Conservation (phyloP, 306 rosid species). For the Mucuna pruriens region DNA sequence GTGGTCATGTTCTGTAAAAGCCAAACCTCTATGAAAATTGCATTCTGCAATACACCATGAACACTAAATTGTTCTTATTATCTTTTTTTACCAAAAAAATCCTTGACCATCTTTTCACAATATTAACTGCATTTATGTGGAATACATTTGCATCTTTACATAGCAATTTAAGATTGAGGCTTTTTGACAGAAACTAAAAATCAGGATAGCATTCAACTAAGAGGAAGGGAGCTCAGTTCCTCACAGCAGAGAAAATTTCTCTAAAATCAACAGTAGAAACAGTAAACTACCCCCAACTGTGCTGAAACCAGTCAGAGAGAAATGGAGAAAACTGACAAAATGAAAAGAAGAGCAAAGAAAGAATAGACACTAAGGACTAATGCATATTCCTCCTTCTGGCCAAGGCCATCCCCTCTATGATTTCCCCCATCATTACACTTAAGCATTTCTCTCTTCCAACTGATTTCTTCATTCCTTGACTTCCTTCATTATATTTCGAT, state of each 20-base stretch:
- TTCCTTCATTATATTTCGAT: background rate
- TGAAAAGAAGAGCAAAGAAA: too few relatives aligned
- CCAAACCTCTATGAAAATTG: slow-evolving; percentile 10
- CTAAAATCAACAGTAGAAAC: background rate
- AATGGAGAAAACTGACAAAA: background rate
- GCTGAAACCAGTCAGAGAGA: background rate
- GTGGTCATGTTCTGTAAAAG: slow-evolving; percentile 10
- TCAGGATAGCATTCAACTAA: background rate
- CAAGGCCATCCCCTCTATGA: background rate
- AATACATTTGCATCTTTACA: background rate
- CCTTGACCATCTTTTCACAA: background rate
- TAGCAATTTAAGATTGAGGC: background rate
- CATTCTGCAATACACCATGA: background rate
- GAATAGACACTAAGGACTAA: background rate
- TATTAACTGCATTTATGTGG: background rate
- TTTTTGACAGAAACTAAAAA: background rate
- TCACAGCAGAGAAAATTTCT: background rate
- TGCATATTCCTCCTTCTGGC: background rate
- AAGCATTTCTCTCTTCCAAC: background rate
- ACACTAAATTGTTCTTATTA: background rate
- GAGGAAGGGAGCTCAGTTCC: background rate
- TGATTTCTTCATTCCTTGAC: background rate
- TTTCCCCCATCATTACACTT: background rate
- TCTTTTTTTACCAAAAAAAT: background rate
- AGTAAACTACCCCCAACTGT: background rate